Evolutionary conservation across 768 basidiomycete genomes (phyloP).

Genomic region (Austroboletus eburneus): DNA sequence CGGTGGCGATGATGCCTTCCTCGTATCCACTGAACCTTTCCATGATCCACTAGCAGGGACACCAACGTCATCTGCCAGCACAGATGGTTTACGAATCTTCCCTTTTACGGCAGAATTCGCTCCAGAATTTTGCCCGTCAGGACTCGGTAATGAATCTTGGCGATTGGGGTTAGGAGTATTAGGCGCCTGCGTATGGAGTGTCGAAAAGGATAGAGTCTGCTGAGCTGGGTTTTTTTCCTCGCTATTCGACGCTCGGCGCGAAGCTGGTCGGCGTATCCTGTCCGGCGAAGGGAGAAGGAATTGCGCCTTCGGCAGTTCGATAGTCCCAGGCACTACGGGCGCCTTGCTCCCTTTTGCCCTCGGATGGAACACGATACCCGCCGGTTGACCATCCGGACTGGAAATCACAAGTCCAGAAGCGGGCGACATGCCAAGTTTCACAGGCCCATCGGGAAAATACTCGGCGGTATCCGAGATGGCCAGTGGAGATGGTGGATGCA

Average conservation of each 20-base stretch:
- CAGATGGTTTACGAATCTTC: conserved; percentile 30
- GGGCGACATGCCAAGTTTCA: conserved; percentile 68
- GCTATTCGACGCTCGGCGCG: conserved; percentile 25
- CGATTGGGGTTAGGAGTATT: conserved; percentile 12
- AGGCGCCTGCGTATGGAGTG: conserved; percentile 22
- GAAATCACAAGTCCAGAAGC: conserved; percentile 88
- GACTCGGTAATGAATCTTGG: conserved; percentile 23
- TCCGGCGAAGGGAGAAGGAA: conserved; percentile 29
- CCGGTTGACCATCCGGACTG: conserved; percentile 87
- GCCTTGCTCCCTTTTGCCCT: conserved; percentile 39
- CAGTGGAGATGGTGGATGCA: conserved; percentile 65
- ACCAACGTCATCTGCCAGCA: conserved; percentile 26
- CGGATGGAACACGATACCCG: conserved; percentile 97
- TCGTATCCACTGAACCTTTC: conserved; percentile 27
- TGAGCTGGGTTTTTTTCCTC: conserved; percentile 28
- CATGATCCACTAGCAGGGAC: conserved; percentile 14
- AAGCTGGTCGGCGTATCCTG: conserved; percentile 21
- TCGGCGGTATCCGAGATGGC: conserved; percentile 69
- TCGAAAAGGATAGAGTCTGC: conserved; percentile 26
- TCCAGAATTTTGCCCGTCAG: conserved; percentile 15
- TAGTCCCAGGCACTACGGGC: conserved; percentile 29
- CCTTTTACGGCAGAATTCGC: conserved; percentile 11
- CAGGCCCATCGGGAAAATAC: conserved; percentile 58
- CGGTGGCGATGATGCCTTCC: conserved; percentile 34
- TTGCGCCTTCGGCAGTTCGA: conserved; percentile 47